phyloP scores from a whole-genome alignment of 306 rosid species.

The Pueraria montana region DNA sequence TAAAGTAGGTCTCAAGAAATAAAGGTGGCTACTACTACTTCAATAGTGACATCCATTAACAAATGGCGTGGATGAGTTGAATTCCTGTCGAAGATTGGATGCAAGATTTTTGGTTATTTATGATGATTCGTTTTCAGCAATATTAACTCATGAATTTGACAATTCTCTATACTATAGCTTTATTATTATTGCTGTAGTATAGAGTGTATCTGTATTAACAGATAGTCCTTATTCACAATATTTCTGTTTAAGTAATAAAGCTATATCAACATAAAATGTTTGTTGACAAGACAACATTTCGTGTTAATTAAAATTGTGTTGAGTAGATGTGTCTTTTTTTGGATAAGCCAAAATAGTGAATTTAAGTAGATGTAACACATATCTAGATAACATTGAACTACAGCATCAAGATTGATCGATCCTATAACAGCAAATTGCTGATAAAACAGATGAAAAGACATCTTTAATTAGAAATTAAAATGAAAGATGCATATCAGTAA shows the following conservation, averaged over 20 bases:
- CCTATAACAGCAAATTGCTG: background rate
- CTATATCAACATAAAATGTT: background rate
- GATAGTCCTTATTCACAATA: background rate
- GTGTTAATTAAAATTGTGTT: background rate
- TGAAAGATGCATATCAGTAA: background rate
- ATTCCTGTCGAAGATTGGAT: conserved; percentile 27
- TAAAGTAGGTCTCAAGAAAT: conserved; percentile 33
- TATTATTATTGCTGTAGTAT: background rate
- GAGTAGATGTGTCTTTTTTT: no score
- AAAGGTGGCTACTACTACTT: background rate
- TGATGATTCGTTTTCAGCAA: conserved; percentile 4
- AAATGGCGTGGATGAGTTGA: conserved; percentile 49
- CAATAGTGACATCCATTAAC: conserved; percentile 57
- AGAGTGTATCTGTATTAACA: background rate
- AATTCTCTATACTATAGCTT: background rate
- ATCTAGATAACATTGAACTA: background rate
- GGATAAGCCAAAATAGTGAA: no score
- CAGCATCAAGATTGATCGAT: background rate
- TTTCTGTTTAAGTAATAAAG: background rate
- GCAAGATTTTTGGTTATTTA: background rate
- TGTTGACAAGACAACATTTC: conserved; percentile 2
- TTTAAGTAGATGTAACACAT: background rate
- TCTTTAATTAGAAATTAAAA: background rate
- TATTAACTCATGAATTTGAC: background rate
- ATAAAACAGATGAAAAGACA: background rate